phyloP scores from a whole-genome alignment of 176 grass and related monocot genomes.

The Zizania latifolia region DNA sequence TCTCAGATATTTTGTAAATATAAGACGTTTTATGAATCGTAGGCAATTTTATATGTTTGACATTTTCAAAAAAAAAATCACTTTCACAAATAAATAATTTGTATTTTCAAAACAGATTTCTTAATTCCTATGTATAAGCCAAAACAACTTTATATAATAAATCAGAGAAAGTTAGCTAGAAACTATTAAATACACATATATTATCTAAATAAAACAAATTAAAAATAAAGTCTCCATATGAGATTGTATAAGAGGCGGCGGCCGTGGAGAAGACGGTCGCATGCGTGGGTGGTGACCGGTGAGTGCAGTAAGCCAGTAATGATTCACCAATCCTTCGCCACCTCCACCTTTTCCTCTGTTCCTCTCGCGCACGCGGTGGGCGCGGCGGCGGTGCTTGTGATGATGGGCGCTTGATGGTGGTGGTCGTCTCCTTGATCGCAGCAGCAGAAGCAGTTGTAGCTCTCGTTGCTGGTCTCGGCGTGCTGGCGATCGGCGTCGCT shows the following conservation, averaged over 20 bases:
- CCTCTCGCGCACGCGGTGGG: background rate
- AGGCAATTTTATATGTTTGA: too few species aligned
- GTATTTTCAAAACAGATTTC: too few species aligned
- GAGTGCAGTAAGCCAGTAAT: background rate
- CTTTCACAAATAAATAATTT: too few species aligned
- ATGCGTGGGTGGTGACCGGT: slow-evolving; percentile 4
- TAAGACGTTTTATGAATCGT: too few species aligned
- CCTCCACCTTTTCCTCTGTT: background rate
- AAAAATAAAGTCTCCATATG: too few species aligned
- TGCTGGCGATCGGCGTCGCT: slow-evolving; percentile 22
- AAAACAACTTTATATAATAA: too few species aligned
- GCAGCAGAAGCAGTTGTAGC: background rate
- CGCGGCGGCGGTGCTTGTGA: background rate
- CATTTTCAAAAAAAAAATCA: too few species aligned
- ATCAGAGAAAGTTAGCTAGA: too few species aligned
- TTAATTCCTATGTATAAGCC: too few species aligned
- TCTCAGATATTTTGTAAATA: too few species aligned
- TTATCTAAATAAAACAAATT: too few species aligned
- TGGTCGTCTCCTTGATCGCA: slow-evolving; percentile 24
- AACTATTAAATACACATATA: too few species aligned
- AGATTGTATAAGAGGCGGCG: slow-evolving; percentile 22
- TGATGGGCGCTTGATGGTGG: background rate
- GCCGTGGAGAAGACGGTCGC: slow-evolving; percentile 5
- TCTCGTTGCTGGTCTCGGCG: slow-evolving; percentile 10
- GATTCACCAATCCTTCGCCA: slow-evolving; percentile 24